phyloP scores from a whole-genome alignment of 805 yeast species.

The Sporopachydermia lactativora region DNA sequence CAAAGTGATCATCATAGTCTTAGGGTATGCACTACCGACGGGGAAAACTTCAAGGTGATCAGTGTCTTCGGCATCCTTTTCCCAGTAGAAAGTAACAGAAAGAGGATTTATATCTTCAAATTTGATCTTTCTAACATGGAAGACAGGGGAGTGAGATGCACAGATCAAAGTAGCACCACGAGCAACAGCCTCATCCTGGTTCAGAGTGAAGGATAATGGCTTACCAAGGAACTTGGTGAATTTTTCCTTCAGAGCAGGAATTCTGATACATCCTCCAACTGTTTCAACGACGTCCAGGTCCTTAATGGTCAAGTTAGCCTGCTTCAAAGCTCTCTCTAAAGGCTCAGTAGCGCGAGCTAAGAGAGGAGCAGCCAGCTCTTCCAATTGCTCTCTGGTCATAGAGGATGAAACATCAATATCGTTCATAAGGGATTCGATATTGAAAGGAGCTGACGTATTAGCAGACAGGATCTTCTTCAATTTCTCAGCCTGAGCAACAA shows the following conservation, averaged over 20 bases:
- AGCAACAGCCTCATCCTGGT: slow-evolving; percentile 98
- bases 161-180: slow-evolving; percentile 98
- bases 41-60: slow-evolving; percentile 95
- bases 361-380: slow-evolving; percentile 75
- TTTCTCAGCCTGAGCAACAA: slow-evolving; percentile 80
- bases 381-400: slow-evolving; percentile 82
- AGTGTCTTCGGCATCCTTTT: slow-evolving; percentile 77
- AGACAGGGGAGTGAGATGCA: slow-evolving; percentile 97
- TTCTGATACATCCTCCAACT: slow-evolving; percentile 97
- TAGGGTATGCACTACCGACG: slow-evolving; percentile 81
- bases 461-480: slow-evolving; percentile 95
- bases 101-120: slow-evolving; percentile 88
- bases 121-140: slow-evolving; percentile 97
- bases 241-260: slow-evolving; percentile 80
- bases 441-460: slow-evolving; percentile 86
- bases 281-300: slow-evolving; percentile 88
- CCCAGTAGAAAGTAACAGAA: slow-evolving; percentile 94
- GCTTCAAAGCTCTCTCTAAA: slow-evolving; percentile 65
- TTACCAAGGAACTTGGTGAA: slow-evolving; percentile 72
- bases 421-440: slow-evolving; percentile 92
- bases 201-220: slow-evolving; percentile 82
- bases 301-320: slow-evolving; percentile 56
- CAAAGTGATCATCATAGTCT: slow-evolving; percentile 88
- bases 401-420: slow-evolving; percentile 91
- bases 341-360: slow-evolving; percentile 66